Evolutionary conservation across 345 rosid genomes (phyloP).

Genomic region (Brassica carinata): DNA sequence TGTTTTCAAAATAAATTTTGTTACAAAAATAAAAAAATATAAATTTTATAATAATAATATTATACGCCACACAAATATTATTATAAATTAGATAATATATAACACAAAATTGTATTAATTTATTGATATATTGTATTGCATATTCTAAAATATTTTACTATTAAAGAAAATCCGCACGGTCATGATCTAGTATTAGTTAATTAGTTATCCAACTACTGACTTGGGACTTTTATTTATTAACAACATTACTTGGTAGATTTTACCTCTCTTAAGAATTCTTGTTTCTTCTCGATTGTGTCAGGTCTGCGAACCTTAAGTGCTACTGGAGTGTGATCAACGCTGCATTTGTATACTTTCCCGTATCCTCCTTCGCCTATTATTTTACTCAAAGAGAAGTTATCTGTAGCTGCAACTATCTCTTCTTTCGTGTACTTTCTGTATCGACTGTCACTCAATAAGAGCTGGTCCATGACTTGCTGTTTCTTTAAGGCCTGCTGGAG

Average conservation of each 20-base stretch:
- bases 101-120: too few relatives aligned
- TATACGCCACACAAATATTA: too few relatives aligned
- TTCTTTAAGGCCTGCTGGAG: neutral
- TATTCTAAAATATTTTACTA: too few relatives aligned
- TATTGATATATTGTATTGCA: too few relatives aligned
- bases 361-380: neutral
- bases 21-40: too few relatives aligned
- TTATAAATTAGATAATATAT: too few relatives aligned
- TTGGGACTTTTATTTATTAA: neutral
- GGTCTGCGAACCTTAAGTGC: neutral
- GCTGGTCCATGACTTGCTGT: neutral
- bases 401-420: neutral
- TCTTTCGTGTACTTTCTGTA: neutral
- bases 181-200: too few relatives aligned
- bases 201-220: too few relatives aligned
- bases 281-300: neutral
- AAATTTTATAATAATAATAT: too few relatives aligned
- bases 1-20: too few relatives aligned
- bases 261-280: neutral
- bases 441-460: neutral
- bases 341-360: slow-evolving; percentile 2
- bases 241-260: neutral
- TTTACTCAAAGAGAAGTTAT: neutral
- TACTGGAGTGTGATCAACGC: neutral
- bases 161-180: too few relatives aligned